phyloP scores from a whole-genome alignment of 1,284 basidiomycete genomes.

The Gymnopus androsaceus region DNA sequence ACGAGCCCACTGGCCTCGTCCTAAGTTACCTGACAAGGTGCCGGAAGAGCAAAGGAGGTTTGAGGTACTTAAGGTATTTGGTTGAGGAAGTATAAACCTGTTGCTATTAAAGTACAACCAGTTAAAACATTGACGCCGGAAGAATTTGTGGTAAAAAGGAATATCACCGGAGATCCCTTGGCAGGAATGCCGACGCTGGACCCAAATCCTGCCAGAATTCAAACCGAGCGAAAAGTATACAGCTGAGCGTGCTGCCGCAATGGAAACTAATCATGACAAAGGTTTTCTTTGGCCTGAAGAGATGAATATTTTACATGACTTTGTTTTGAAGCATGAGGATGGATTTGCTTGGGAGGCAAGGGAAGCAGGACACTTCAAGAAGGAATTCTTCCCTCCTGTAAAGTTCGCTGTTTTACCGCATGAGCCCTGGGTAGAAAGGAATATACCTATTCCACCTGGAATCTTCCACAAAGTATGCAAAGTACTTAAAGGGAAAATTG shows the following conservation, averaged over 20 bases:
- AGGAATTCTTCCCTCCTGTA: no score
- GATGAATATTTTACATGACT: slow-evolving; percentile 30
- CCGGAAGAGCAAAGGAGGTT: no score
- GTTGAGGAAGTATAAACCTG: no score
- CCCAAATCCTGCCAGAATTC: slow-evolving; percentile 28
- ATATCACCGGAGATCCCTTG: slow-evolving; percentile 37
- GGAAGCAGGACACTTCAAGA: slow-evolving; percentile 28
- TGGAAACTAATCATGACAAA: slow-evolving; percentile 24
- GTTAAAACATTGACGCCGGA: slow-evolving; percentile 28
- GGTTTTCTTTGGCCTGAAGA: slow-evolving; percentile 34
- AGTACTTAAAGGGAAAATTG: slow-evolving; percentile 34
- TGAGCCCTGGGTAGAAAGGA: slow-evolving; percentile 16
- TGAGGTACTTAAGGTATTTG: slow-evolving; percentile 13
- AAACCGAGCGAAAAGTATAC: slow-evolving; percentile 33
- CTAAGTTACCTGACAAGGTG: no score
- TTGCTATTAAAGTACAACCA: slow-evolving; percentile 36
- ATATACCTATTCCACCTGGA: slow-evolving; percentile 28
- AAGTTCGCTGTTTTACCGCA: slow-evolving; percentile 26
- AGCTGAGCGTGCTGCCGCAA: no score
- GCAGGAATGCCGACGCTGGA: slow-evolving; percentile 27
- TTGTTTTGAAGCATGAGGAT: slow-evolving; percentile 31
- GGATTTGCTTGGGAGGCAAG: slow-evolving; percentile 35
- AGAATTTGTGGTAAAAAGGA: slow-evolving; percentile 32
- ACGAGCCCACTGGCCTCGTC: no score
- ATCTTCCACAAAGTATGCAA: slow-evolving; percentile 30